Evolutionary conservation across 176 grass and related monocot species (phyloP).

Genomic region (Paspalum notatum): DNA sequence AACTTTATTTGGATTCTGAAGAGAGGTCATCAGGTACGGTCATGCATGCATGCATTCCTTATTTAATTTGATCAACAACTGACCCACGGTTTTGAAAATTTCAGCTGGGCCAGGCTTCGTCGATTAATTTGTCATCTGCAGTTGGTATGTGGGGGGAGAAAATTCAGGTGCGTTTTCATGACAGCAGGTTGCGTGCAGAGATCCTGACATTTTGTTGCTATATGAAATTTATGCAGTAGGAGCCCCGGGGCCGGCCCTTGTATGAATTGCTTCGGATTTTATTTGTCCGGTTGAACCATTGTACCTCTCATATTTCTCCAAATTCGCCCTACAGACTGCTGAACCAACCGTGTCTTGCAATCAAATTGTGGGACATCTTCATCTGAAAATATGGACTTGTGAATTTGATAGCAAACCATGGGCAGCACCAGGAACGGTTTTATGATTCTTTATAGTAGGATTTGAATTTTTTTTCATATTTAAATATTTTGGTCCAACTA

Average conservation of each 20-base stretch:
- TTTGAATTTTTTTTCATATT: neutral
- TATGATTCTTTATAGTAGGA: neutral
- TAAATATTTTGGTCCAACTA: neutral
- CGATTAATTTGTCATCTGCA: neutral
- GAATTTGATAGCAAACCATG: neutral
- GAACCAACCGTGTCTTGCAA: neutral
- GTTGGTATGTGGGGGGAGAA: neutral
- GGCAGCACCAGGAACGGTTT: neutral
- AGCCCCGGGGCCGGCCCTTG: too few species aligned
- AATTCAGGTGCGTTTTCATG: neutral
- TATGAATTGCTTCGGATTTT: too few species aligned
- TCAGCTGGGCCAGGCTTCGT: neutral
- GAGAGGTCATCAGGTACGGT: too few species aligned
- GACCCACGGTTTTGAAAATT: neutral
- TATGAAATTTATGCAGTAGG: conserved; percentile 35
- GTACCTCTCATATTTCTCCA: too few species aligned
- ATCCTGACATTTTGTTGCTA: conserved; percentile 32
- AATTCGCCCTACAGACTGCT: neutral
- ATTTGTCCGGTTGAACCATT: too few species aligned
- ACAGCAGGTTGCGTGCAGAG: neutral
- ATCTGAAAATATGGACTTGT: neutral
- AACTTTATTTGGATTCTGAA: too few species aligned
- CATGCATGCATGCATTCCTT: too few species aligned
- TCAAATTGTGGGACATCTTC: neutral
- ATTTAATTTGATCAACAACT: too few species aligned